These are phyloP conservation scores for Fusarium veterinarium DNA, from an alignment of 2,329 filamentous ascomycete species.

Conservation along the genomic window DNA sequence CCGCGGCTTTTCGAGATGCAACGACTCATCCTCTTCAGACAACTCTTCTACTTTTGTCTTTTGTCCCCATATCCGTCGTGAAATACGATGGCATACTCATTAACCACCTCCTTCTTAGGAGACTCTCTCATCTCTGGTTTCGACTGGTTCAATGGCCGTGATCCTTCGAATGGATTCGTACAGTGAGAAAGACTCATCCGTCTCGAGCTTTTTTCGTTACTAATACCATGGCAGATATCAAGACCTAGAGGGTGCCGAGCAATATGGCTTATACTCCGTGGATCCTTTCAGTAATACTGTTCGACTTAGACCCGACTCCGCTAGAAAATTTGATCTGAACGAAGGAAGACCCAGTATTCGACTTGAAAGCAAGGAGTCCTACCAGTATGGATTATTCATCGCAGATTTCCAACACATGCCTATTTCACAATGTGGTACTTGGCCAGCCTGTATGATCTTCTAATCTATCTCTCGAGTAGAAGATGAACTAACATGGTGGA, in stretches of 20 bases:
- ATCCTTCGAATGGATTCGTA: conserved; percentile 77
- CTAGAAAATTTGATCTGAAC: conserved; percentile 51
- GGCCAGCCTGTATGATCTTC: conserved; percentile 72
- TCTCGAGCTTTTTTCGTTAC: conserved; percentile 17
- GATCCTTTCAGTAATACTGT: conserved; percentile 56
- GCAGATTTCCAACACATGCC: conserved; percentile 81
- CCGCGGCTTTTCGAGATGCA: conserved; percentile 14
- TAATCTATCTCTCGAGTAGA: neutral
- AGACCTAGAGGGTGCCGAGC: conserved; percentile 53
- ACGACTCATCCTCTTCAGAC: conserved; percentile 6
- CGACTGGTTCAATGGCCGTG: conserved; percentile 61
- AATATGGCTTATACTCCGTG: conserved; percentile 55
- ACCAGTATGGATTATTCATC: conserved; percentile 75
- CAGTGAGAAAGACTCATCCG: conserved; percentile 60
- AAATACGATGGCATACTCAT: conserved; percentile 53
- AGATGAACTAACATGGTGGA: conserved; percentile 12
- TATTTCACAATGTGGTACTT: conserved; percentile 74
- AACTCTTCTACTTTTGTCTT: conserved; percentile 15
- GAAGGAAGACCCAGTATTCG: conserved; percentile 70
- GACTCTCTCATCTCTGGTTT: conserved; percentile 60
- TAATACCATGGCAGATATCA: conserved; percentile 54
- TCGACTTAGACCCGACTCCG: conserved; percentile 59
- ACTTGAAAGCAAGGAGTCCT: conserved; percentile 72
- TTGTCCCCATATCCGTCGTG: conserved; percentile 9
- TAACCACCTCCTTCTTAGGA: conserved; percentile 57